Base-by-base conservation (phyloP, 352 stramenopile genomes). In the Phytophthora aleatoria region DNA sequence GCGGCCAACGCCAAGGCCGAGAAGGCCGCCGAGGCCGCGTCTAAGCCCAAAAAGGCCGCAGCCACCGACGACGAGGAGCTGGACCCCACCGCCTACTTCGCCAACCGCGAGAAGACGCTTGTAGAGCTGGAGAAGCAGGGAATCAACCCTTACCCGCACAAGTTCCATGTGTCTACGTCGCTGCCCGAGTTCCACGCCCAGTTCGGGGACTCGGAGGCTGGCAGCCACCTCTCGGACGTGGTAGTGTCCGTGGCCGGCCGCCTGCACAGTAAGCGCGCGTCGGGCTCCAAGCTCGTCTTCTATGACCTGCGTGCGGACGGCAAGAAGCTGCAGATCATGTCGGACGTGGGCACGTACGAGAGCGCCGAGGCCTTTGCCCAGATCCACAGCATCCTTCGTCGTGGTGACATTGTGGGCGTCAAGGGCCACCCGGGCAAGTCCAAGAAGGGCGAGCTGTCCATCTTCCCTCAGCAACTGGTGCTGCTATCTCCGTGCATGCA, bases 251-350 rank as follows among this genome's bases (percentile, higher is more conserved):
- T 99, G 28, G 97, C 98, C 3, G 97, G 97, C 36, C 93, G 98
- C 16, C 89, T 99, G 50, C 90, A 97, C 61, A 97, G 87, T 64
- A 98, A 99, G 78, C 92, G 97, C 65, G 82, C 86, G 52, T 97
- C 98, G 48, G 97, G 97, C 51, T 96, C 81, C 49, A 97, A 99
- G 80, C 83, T 99, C 28, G 90, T 98, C 52, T 99, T 99, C 77
- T 99, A 99, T 76, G 97, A 99, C 78, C 61, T 99, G 42, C 89
- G 96, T 43, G 96, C 89, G 2, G 96, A 99, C 61, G 95, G 96
- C 60, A 81, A 81, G 43, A 98, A 98, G 74, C 78, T 99, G 42
- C 98, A 99, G 84, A 86, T 99, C 64, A 99, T 99, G 97, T 95
- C 86, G 44, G 94, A 82, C 62, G 44, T 89, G 35, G 83, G 86